A percentile compares a stretch with the other conserved stretches of the same genome.
These are phyloP conservation scores for Westerdykella aurantiaca DNA, from an alignment of 2,329 filamentous ascomycete genomes.

Conservation along the genomic window DNA sequence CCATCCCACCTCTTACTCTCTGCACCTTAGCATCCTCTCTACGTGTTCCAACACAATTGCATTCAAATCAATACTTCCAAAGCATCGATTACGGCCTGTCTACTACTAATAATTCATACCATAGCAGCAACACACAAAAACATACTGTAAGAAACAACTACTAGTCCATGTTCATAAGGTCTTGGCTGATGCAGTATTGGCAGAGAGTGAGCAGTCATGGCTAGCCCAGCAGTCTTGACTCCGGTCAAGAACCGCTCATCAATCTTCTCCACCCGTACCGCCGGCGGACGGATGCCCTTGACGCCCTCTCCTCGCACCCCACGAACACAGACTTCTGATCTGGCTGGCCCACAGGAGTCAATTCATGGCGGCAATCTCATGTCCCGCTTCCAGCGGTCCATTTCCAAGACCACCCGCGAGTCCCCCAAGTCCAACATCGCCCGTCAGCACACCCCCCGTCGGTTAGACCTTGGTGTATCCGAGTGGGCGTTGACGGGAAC, in stretches of 20 bases:
- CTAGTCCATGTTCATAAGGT: conserved; percentile 2
- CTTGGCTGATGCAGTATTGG: conserved; percentile 20
- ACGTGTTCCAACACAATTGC: conserved; percentile 11
- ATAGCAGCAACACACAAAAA: conserved; percentile 23
- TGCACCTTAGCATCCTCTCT: conserved; percentile 8
- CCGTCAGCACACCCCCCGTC: conserved; percentile 68
- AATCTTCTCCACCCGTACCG: conserved; percentile 85
- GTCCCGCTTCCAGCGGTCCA: conserved; percentile 67
- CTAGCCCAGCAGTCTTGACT: conserved; percentile 75
- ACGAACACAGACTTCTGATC: conserved; percentile 45
- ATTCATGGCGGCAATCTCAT: conserved; percentile 69
- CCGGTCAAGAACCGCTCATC: conserved; percentile 93
- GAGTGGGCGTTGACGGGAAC: conserved; percentile 89
- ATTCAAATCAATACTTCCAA: conserved; percentile 34
- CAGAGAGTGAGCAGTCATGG: conserved; percentile 56
- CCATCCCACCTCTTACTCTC: conserved; percentile 9
- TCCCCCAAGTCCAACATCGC: conserved; percentile 98
- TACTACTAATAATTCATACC: conserved; percentile 35
- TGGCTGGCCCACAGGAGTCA: conserved; percentile 57
- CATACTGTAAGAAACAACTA: conserved; percentile 21
- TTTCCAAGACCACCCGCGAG: conserved; percentile 63
- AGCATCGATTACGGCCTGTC: conserved; percentile 37
- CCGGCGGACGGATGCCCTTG: conserved; percentile 88
- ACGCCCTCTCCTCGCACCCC: conserved; percentile 75
- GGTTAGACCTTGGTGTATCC: conserved; percentile 84